phyloP scores from a whole-genome alignment of 805 yeast species.

The Saccharomycopsis selenospora region DNA sequence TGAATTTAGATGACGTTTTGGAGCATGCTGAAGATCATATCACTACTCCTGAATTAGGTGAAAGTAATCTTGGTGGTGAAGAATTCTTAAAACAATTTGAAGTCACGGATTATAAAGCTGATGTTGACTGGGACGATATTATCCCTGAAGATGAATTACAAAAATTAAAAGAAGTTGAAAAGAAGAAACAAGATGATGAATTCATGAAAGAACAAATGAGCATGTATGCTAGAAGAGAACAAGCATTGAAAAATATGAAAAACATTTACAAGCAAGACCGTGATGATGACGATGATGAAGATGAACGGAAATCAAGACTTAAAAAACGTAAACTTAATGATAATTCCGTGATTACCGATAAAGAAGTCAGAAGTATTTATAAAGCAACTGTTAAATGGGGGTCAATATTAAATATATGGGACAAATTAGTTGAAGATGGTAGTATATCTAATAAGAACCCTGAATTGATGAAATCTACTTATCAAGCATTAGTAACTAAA shows the following conservation, averaged over 20 bases:
- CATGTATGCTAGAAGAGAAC: slow-evolving; percentile 74
- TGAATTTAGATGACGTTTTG: slow-evolving; percentile 91
- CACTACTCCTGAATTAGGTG: slow-evolving; percentile 94
- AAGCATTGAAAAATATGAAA: slow-evolving; percentile 57
- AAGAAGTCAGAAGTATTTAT: slow-evolving; percentile 81
- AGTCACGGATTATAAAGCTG: slow-evolving; percentile 97
- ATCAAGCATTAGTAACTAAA: slow-evolving; percentile 57
- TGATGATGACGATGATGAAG: slow-evolving; percentile 34
- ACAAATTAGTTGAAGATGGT: slow-evolving; percentile 83
- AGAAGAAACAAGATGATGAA: slow-evolving; percentile 76
- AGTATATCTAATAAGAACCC: slow-evolving; percentile 79
- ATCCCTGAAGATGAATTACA: slow-evolving; percentile 91
- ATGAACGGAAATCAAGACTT: slow-evolving; percentile 33
- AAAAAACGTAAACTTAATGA: slow-evolving; percentile 36
- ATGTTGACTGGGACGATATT: slow-evolving; percentile 98
- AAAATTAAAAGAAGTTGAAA: slow-evolving; percentile 86
- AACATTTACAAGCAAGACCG: slow-evolving; percentile 37
- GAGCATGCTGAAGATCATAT: slow-evolving; percentile 96
- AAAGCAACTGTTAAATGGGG: slow-evolving; percentile 78
- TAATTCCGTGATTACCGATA: slow-evolving; percentile 61
- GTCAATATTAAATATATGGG: slow-evolving; percentile 69
- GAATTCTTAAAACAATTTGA: slow-evolving; percentile 95
- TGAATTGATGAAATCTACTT: slow-evolving; percentile 65
- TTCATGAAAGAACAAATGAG: slow-evolving; percentile 85
- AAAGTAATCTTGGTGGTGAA: slow-evolving; percentile 96